Base-by-base conservation (phyloP, 495 filamentous ascomycete species). In the Penicillium diatomitis region DNA sequence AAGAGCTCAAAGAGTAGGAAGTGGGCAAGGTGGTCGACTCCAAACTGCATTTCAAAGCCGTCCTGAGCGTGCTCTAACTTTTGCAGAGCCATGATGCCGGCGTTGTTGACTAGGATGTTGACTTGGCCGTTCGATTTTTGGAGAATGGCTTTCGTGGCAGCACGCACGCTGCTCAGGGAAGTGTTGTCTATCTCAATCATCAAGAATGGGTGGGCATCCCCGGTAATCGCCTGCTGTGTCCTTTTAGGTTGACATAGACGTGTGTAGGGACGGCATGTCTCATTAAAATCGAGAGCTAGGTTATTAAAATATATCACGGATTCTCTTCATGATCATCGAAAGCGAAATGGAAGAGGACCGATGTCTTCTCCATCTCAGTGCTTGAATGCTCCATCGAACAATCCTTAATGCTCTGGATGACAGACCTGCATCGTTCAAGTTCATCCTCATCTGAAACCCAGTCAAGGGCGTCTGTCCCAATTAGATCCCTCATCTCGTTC, bases 1-100 rank as follows among this genome's bases (percentile, higher is more conserved):
- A 76, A 66, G 4, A 70, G 61, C 20, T 68, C 49, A 51, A 72
- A 68, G 11, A 75, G 56, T 11, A 73, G 68, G 55, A 77, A 74
- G 52, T 75, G 70, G 20, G 47, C 51, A 2, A 75, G 54, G 50
- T 76, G 63, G 58, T 74, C 73, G 1, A 64, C 68, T 11, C 47
- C 60, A 49, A 76, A 65, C 32, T 74, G 65, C 7, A 53, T 42
- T 49, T 75, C 73, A 44, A 70, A 49, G 28, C 64, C 65, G 38
- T 75, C 66, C 20, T 58, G 53, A 10, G 67, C 11, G 35, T 37
- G 5, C 35, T 37, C 35, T 6, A 37, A 37, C 35, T 37, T 37
- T 3, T 3, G 35, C 5, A 37, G 35, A 6, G 35, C 35, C 35
- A 37, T 37, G 5, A 37, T 37, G 35, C 35, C 35, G 35, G 35